Evolutionary conservation across 1,139 yeast genomes (phyloP), one percentile per base, ranked within the genome.

Genomic region (Debaryomyces robertsiae): DNA sequence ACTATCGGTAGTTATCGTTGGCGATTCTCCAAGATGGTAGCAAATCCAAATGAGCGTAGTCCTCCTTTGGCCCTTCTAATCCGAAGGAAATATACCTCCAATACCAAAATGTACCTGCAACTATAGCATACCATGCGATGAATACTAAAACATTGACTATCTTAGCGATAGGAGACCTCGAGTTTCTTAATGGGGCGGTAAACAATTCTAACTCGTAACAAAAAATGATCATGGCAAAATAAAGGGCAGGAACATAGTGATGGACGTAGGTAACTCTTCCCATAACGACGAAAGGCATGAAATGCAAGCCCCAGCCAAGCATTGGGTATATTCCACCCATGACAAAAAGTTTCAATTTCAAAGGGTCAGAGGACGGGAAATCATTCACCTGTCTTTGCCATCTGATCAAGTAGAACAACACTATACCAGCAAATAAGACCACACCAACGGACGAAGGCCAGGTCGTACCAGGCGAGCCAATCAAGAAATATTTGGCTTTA

Each of bases 201-300:
- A 79, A 65, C 43, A 73, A 74, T 58, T 91, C 96, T 46, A 90
- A 69, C 53, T 84, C 72, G 67, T 85, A 93, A 43, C 84, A 81
- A 57, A 86, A 76, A 23, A 89, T 82, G 50, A 93, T 67, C 76
- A 93, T 82, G 44, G 98, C 98, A 69, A 94, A 93, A 70, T 91
- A 93, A 51, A 91, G 77, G 0, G 98, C 97, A 23, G 99, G 99
- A 55, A 90, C 78, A 65, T 93, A 93, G 67, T 93, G 99, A 65
- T 93, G 99, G 33, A 93, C 93, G 60, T 94, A 93, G 3, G 96
- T 90, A 50, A 94, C 98, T 74, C 99, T 86, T 19, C 96, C 90
- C 98, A 93, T 93, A 50, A 91, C 74, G 38, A 86, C 79, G 63
- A 93, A 93, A 32, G 99, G 98, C 57, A 84, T 63, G 64, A 75